Conservation (phyloP, 2,329 filamentous ascomycete genomes). For the Pseudogymnoascus sp. region DNA sequence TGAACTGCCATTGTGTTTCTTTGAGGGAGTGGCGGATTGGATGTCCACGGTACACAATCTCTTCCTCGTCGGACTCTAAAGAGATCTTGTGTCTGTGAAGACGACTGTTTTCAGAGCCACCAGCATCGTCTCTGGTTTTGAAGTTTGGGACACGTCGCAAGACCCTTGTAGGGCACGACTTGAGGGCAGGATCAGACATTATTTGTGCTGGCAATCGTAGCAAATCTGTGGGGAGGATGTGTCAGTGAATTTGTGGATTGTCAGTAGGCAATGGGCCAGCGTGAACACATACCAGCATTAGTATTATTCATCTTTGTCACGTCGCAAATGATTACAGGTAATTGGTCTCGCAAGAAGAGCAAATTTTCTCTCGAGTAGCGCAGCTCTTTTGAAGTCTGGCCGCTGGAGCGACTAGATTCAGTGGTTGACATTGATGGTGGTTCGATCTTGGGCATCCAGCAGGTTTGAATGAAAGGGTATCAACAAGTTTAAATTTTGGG, state of each 20-base stretch:
- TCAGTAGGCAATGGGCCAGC: neutral
- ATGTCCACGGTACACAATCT: constrained; percentile 8
- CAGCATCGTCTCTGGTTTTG: neutral
- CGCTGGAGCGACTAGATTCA: neutral
- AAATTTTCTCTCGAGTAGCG: neutral
- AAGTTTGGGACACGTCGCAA: constrained; percentile 4
- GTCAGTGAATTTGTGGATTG: neutral
- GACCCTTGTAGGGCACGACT: neutral
- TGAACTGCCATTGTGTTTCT: constrained; percentile 24
- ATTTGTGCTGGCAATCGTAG: neutral
- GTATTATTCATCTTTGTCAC: constrained; percentile 1
- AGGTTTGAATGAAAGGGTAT: constrained; percentile 5
- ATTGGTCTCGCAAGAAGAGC: constrained; percentile 5
- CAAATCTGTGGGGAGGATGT: neutral
- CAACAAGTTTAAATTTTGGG: constrained; percentile 1
- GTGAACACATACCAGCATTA: neutral
- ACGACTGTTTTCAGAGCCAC: neutral
- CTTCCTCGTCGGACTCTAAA: constrained; percentile 12
- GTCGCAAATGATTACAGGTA: constrained; percentile 9
- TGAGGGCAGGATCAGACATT: neutral
- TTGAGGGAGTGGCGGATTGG: neutral
- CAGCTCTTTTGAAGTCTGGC: neutral
- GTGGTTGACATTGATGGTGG: neutral
- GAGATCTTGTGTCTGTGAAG: constrained; percentile 5
- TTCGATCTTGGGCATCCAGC: neutral